Evolutionary conservation across 129 eudicot genomes (phyloP).

Genomic region (Pittosporum tobira): DNA sequence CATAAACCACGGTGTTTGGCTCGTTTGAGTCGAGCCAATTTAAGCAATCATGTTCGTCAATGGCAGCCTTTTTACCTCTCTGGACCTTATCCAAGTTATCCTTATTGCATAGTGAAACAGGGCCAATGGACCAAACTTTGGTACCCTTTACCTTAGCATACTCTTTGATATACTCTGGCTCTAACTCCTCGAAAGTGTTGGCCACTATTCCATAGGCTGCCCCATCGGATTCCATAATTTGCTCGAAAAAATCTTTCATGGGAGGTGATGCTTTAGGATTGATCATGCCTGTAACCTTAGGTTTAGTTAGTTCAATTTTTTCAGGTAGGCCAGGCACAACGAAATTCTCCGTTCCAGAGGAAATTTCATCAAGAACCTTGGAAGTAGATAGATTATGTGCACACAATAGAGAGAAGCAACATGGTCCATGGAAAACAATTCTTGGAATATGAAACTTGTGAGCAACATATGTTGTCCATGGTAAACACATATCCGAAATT

Average conservation of each 20-base stretch:
- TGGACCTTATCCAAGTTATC: constrained; percentile 26
- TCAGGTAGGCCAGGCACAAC: constrained; percentile 55
- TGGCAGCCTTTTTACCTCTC: constrained; percentile 48
- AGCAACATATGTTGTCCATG: constrained; percentile 43
- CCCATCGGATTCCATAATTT: constrained; percentile 21
- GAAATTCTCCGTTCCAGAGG: constrained; percentile 30
- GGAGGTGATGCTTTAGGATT: constrained; percentile 12
- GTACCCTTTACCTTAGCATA: constrained; percentile 25
- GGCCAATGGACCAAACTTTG: constrained; percentile 61
- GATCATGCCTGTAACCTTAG: constrained; percentile 12
- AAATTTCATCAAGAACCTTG: constrained; percentile 12
- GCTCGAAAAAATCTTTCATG: constrained; percentile 11
- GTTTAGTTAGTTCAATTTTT: constrained; percentile 35
- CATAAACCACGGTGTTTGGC: constrained; percentile 41
- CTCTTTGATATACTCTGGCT: constrained; percentile 37
- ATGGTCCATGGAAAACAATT: constrained; percentile 48
- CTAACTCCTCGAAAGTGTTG: constrained; percentile 59
- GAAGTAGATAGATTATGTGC: constrained; percentile 19
- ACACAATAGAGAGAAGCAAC: constrained; percentile 48
- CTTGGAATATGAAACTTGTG: constrained; percentile 41
- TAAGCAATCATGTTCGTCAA: constrained; percentile 22
- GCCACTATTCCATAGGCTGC: constrained; percentile 37
- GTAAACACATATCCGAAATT: constrained; percentile 34
- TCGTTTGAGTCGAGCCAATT: constrained; percentile 38
- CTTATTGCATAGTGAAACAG: constrained; percentile 50